Evolutionary conservation across 306 rosid genomes (phyloP).

Genomic region (Oemleria cerasiformis): DNA sequence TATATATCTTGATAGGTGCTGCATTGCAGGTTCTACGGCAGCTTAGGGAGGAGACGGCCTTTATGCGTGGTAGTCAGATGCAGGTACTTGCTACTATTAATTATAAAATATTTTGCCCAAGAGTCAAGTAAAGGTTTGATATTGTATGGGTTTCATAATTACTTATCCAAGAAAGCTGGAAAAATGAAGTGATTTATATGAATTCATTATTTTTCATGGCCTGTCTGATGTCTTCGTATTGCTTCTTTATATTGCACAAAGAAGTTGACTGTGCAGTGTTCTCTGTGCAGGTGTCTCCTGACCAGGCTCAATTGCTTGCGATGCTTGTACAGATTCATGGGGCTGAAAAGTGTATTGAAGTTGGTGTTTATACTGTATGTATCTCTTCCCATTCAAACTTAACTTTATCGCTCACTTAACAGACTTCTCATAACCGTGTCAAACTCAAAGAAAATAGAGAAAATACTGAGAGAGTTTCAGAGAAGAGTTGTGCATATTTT

Average conservation of each 20-base stretch:
- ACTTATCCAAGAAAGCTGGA: background rate
- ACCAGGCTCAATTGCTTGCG: conserved; percentile 92
- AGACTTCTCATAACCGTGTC: background rate
- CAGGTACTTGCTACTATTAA: conserved; percentile 44
- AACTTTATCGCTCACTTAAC: background rate
- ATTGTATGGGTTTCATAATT: background rate
- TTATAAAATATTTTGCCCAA: background rate
- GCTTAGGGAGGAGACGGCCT: conserved; percentile 88
- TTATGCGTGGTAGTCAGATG: conserved; percentile 84
- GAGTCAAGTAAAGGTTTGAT: background rate
- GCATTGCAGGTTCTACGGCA: conserved; percentile 66
- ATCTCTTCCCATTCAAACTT: conserved; percentile 11
- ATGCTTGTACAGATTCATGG: conserved; percentile 91
- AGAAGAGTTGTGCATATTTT: too few relatives aligned
- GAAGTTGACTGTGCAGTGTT: conserved; percentile 26
- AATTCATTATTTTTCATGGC: conserved; percentile 8
- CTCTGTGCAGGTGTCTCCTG: conserved; percentile 78
- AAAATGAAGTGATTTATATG: background rate
- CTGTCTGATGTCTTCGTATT: conserved; percentile 11
- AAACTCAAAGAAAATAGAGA: too few relatives aligned
- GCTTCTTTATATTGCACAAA: conserved; percentile 13
- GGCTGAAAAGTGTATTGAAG: conserved; percentile 91
- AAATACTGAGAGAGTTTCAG: too few relatives aligned
- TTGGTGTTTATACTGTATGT: conserved; percentile 88
- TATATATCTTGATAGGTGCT: conserved; percentile 17